phyloP scores from a whole-genome alignment of 2,329 filamentous ascomycete species.

The Pseudogymnoascus verrucosus region DNA sequence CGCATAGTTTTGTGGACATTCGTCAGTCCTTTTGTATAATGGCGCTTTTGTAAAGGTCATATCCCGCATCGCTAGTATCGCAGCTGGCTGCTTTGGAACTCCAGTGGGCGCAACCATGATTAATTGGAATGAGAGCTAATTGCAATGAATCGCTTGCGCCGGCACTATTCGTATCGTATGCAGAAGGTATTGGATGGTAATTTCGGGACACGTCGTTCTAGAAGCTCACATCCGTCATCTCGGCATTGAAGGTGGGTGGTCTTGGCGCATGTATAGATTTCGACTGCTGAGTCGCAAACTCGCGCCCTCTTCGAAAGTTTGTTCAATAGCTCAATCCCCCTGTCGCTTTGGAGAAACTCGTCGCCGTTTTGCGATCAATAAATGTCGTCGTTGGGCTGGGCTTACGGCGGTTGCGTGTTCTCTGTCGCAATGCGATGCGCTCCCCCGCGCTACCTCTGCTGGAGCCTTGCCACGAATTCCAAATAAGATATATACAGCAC shows the following conservation, averaged over 20 bases:
- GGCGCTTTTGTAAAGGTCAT: neutral
- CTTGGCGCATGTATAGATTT: neutral
- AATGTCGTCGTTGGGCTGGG: neutral
- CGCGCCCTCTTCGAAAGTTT: neutral
- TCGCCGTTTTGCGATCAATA: neutral
- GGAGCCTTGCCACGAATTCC: neutral
- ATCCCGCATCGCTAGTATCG: neutral
- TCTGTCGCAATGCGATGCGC: neutral
- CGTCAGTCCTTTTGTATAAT: neutral
- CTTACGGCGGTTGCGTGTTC: neutral
- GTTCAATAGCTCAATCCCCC: neutral
- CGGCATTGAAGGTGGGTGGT: neutral
- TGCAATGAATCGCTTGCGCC: neutral
- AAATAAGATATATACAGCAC: neutral
- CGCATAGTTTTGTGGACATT: slow-evolving; percentile 21
- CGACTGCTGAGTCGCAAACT: neutral
- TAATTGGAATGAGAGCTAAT: neutral
- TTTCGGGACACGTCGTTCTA: neutral
- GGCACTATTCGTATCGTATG: neutral
- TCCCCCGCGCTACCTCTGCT: neutral
- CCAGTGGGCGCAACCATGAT: neutral
- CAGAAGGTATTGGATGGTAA: neutral
- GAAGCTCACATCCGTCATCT: neutral
- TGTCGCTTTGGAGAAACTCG: neutral
- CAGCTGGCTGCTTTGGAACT: neutral